Evolutionary conservation across 306 rosid genomes (phyloP).

Genomic region (Glycine tomentella): DNA sequence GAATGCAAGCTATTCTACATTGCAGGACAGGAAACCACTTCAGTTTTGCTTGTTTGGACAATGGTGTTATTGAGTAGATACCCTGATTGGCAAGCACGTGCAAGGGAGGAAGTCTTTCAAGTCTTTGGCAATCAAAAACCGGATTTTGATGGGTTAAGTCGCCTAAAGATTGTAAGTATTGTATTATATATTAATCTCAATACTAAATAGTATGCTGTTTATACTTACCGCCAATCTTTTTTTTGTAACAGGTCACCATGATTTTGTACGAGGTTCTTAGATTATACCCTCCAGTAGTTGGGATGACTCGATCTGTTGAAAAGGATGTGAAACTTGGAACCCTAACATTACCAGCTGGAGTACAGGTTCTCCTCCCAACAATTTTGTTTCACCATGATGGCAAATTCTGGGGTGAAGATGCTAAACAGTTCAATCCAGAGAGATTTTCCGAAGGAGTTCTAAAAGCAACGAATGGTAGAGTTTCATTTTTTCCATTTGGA

Average conservation of each 20-base stretch:
- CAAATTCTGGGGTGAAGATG: constrained; percentile 54
- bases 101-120: constrained; percentile 60
- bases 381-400: constrained; percentile 45
- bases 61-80: constrained; percentile 57
- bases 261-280: constrained; percentile 72
- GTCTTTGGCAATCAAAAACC: constrained; percentile 57
- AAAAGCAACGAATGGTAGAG: constrained; percentile 46
- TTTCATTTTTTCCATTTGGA: constrained; percentile 50
- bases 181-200: background rate
- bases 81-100: constrained; percentile 60
- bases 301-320: background rate
- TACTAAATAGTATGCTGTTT: background rate
- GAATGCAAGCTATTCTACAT: constrained; percentile 67
- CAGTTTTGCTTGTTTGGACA: constrained; percentile 62
- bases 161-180: constrained; percentile 62
- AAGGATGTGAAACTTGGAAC: constrained; percentile 49
- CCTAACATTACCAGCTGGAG: constrained; percentile 41
- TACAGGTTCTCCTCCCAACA: constrained; percentile 7
- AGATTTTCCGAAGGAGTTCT: constrained; percentile 57
- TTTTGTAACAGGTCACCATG: constrained; percentile 48
- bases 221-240: background rate
- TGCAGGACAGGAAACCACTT: constrained; percentile 73
- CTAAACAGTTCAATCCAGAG: constrained; percentile 54
- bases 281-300: constrained; percentile 50
- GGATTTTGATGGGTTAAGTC: constrained; percentile 55